These are phyloP conservation scores for Letharia columbiana DNA, from an alignment of 495 filamentous ascomycete species.

Conservation along the genomic window DNA sequence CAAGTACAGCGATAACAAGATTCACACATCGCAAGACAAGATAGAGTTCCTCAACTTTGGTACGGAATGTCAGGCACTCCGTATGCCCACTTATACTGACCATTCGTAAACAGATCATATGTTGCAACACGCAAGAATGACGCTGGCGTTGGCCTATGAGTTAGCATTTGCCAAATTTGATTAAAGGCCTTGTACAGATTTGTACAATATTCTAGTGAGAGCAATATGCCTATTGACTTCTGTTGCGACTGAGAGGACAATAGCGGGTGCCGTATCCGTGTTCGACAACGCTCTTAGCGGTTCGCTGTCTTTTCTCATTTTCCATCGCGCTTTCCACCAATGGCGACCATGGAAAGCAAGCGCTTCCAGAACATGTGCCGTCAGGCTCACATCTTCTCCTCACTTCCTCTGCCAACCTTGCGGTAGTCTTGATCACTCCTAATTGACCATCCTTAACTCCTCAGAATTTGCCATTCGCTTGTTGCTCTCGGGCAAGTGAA, in stretches of 20 bases:
- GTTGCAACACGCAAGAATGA: conserved; percentile 92
- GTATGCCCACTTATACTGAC: not conserved
- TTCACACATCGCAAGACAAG: conserved; percentile 83
- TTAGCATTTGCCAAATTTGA: conserved; percentile 58
- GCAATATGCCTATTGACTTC: not conserved
- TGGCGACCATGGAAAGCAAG: not conserved
- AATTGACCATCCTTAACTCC: not conserved
- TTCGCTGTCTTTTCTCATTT: not conserved
- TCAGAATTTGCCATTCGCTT: not conserved
- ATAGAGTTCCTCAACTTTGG: conserved; percentile 82
- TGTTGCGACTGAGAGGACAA: not conserved
- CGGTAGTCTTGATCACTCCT: not conserved
- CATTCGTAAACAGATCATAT: conserved; percentile 55
- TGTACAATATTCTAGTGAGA: not conserved
- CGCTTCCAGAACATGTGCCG: not conserved
- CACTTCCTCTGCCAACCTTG: not conserved
- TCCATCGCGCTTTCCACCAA: not conserved
- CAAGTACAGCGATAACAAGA: conserved; percentile 74
- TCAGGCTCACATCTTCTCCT: not conserved
- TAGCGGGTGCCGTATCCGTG: not conserved
- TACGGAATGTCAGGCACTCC: not conserved
- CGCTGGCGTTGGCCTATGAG: conserved; percentile 82
- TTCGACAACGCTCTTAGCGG: not conserved
- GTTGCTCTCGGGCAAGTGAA: not conserved
- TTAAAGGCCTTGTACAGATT: conserved; percentile 11